These are phyloP conservation scores for Dryas drummondii DNA, from an alignment of 306 rosid species.

Conservation along the genomic window DNA sequence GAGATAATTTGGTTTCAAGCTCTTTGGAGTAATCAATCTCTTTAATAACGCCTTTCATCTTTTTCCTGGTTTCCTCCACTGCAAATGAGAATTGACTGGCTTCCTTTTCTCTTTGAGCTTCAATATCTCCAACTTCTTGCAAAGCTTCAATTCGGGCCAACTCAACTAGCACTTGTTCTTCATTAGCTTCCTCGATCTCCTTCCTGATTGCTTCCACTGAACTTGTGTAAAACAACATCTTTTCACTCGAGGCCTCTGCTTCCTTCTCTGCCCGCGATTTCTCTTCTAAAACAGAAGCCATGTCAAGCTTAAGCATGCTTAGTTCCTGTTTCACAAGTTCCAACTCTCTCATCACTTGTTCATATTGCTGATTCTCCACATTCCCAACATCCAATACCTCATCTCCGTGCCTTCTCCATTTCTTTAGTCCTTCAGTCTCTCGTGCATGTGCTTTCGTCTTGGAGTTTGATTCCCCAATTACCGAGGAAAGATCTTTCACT, in stretches of 20 bases:
- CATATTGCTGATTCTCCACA: slow-evolving; percentile 42
- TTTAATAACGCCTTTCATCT: slow-evolving; percentile 38
- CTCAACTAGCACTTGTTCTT: slow-evolving; percentile 83
- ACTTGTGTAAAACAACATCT: slow-evolving; percentile 32
- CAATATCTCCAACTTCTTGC: slow-evolving; percentile 59
- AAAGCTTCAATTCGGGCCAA: slow-evolving; percentile 84
- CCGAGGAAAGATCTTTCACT: slow-evolving; percentile 42
- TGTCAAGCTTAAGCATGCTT: slow-evolving; percentile 70
- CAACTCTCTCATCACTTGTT: slow-evolving; percentile 60
- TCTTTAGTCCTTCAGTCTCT: slow-evolving; percentile 46
- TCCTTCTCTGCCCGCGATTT: slow-evolving; percentile 53
- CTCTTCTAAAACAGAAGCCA: slow-evolving; percentile 60
- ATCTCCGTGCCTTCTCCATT: slow-evolving; percentile 25
- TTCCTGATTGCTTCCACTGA: slow-evolving; percentile 49
- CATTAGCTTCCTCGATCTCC: slow-evolving; percentile 70
- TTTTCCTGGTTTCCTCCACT: slow-evolving; percentile 45
- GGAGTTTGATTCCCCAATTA: slow-evolving; percentile 47
- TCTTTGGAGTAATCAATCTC: slow-evolving; percentile 61
- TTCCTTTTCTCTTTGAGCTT: slow-evolving; percentile 53
- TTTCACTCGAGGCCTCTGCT: slow-evolving; percentile 39
- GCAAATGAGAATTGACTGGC: slow-evolving; percentile 36
- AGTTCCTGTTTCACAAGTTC: slow-evolving; percentile 62
- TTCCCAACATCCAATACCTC: slow-evolving; percentile 13
- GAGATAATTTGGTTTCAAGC: slow-evolving; percentile 56
- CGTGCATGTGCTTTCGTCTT: slow-evolving; percentile 27